Evolutionary conservation across 2,329 filamentous ascomycete species (phyloP), one percentile per base, ranked within the genome.

Genomic region (Alternaria rosae): DNA sequence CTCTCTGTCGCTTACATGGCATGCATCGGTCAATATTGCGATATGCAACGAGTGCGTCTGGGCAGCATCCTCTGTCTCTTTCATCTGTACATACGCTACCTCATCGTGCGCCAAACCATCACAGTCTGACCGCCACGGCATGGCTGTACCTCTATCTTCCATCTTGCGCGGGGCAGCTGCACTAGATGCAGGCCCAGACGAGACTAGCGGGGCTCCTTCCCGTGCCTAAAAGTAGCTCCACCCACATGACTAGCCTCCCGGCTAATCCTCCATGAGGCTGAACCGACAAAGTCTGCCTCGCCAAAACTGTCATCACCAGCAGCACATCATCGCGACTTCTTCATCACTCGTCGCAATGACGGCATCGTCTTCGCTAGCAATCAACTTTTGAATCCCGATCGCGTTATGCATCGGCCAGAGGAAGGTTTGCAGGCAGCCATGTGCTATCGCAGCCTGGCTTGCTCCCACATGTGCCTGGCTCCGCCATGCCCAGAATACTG

Each of bases 211-310:
- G 12, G 43, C 23, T 48, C 28, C 62, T 32, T 64, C 52, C 61
- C 62, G 60, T 57, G 59, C 35, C 62, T 67, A 66, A 59, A 67
- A 17, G 61, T 68, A 65, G 64, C 48, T 25, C 57, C 47, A 35
- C 52, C 41, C 23, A 25, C 57, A 30, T 50, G 17, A 26, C 43
- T 61, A 54, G 54, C 53, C 51, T 35, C 35, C 54, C 48, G 47
- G 41, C 58, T 61, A 61, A 53, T 62, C 28, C 25, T 54, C n/a
- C 48, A 47, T 48, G 54, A 54, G 44, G 59, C 65, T 63, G 60
- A 62, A 62, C 52, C 30, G 23, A 42, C 47, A 54, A 15, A 66
- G 42, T 68, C 66, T 68, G 66, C 66, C 66, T 68, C 64, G 66
- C 64, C 54, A 67, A 58, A 67, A 62, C 59, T 50, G 52, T 62